A percentile compares a stretch with the other conserved stretches of the same genome.
Evolutionary conservation across 176 grass and related monocot species (phyloP).

Genomic region (Aegilops sharonensis): DNA sequence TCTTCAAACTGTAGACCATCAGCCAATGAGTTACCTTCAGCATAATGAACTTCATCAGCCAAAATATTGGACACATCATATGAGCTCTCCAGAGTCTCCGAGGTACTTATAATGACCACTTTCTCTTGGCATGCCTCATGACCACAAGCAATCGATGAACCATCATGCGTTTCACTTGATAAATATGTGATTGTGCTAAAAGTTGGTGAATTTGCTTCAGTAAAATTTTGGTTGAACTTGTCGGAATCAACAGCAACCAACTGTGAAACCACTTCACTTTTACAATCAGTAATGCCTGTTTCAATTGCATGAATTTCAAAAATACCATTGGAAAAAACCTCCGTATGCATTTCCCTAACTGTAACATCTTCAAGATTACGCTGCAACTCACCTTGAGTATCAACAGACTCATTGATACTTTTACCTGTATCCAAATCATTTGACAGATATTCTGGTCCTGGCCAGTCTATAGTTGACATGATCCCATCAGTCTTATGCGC

Average conservation of each 20-base stretch:
- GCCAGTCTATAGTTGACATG: slow-evolving; percentile 15
- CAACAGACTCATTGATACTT: slow-evolving; percentile 15
- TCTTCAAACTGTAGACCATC: slow-evolving; percentile 16
- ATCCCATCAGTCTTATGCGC: slow-evolving; percentile 8
- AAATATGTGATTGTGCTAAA: background rate
- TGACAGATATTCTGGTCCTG: slow-evolving; percentile 31
- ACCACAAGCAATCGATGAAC: slow-evolving; percentile 19
- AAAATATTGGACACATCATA: slow-evolving; percentile 21
- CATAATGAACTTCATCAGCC: slow-evolving; percentile 21
- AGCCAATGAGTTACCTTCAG: slow-evolving; percentile 16
- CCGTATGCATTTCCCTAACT: slow-evolving; percentile 26
- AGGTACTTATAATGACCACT: slow-evolving; percentile 35
- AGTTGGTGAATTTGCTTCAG: slow-evolving; percentile 22
- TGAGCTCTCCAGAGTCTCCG: slow-evolving; percentile 29
- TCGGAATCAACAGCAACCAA: slow-evolving; percentile 28
- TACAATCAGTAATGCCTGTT: slow-evolving; percentile 18
- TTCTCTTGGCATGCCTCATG: slow-evolving; percentile 30
- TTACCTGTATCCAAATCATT: slow-evolving; percentile 16
- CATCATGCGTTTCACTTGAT: slow-evolving; percentile 32
- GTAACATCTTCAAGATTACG: slow-evolving; percentile 29
- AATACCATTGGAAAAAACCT: slow-evolving; percentile 34
- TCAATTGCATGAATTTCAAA: slow-evolving; percentile 42
- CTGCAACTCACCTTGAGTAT: slow-evolving; percentile 4
- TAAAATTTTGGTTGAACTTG: slow-evolving; percentile 3
- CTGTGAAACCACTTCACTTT: slow-evolving; percentile 28